A percentile compares a stretch with the other conserved stretches of the same genome.
Evolutionary conservation across 2,329 filamentous ascomycete genomes (phyloP).

Genomic region (Chaetomium sp.): DNA sequence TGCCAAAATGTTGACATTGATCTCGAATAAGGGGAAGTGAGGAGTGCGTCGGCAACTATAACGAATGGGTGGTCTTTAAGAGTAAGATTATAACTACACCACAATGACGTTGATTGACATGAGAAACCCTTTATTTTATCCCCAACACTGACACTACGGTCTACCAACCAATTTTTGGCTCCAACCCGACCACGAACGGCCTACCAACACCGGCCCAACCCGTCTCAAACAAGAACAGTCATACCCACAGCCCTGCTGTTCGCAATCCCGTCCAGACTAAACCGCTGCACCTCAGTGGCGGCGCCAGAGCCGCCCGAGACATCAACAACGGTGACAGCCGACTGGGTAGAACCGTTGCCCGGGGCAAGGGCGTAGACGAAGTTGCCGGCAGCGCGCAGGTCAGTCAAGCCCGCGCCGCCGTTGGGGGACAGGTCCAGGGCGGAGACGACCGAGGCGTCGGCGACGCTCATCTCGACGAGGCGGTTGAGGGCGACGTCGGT

Average conservation of each 20-base stretch:
- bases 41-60: background rate
- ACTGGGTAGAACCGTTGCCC: slow-evolving; percentile 49
- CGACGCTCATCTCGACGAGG: slow-evolving; percentile 51
- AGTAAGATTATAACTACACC: background rate
- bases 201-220: background rate
- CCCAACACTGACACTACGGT: background rate
- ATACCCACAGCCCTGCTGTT: slow-evolving; percentile 40
- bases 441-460: slow-evolving; percentile 51
- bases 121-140: background rate
- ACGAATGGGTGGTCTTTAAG: background rate
- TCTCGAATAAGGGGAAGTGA: background rate
- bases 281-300: slow-evolving; percentile 40
- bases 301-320: slow-evolving; percentile 31
- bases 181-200: background rate
- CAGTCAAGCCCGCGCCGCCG: slow-evolving; percentile 57
- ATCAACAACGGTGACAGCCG: slow-evolving; percentile 46
- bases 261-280: slow-evolving; percentile 36
- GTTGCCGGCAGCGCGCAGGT: slow-evolving; percentile 53
- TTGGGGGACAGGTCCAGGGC: slow-evolving; percentile 48
- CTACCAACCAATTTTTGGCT: background rate
- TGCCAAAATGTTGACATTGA: background rate
- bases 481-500: slow-evolving; percentile 56
- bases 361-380: slow-evolving; percentile 62
- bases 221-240: slow-evolving; percentile 32
- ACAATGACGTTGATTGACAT: background rate